Base-by-base conservation (phyloP, 345 rosid genomes). In the Populus ilicifolia region DNA sequence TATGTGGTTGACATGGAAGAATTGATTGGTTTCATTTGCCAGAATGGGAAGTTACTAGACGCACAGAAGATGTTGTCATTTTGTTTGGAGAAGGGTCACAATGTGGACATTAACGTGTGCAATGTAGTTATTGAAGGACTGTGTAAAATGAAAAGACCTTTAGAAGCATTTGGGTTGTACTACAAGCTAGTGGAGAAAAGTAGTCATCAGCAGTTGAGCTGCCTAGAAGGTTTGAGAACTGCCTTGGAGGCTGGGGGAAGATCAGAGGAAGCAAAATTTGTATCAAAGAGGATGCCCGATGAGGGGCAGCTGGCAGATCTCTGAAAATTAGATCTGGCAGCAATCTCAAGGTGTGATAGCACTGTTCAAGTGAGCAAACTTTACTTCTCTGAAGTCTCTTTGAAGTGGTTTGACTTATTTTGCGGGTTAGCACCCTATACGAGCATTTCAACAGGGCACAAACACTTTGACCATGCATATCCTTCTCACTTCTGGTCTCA, bases 91-190 rank as follows among this genome's bases (percentile, higher is more conserved):
- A 89, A 86, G 83, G 70, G 87, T 82, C 85, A 86, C 69, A 79
- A 67, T 67, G 77, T 89, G 67, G 84, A 85, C 71, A 73, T 78
- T 46, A 79, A 82, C 50, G 66, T 80, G 59, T 91, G 89, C 79
- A 73, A 85, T 70, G 74, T 48, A 8, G 87, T 92, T 59, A 81
- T 92, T 63, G 84, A 85, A 82, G 91, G 88, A 79, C 94, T 94
- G 50, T 92, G 93, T 84, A 85, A 77, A 83, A 64, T 54, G 70
- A 86, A 79, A 76, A 88, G 80, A 78, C 84, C 79, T 76, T 75
- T 85, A 54, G 96, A 94, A 80, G 97, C 96, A 74, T 92, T 91
- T 82, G 69, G 78, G 65, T 84, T 92, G 86, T 91, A 86, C 77
- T 85, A 85, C 54, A 90, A 88, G 76, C 77, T 92, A 81, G 92